phyloP scores from a whole-genome alignment of 306 rosid genomes.

The Prosopis cineraria region DNA sequence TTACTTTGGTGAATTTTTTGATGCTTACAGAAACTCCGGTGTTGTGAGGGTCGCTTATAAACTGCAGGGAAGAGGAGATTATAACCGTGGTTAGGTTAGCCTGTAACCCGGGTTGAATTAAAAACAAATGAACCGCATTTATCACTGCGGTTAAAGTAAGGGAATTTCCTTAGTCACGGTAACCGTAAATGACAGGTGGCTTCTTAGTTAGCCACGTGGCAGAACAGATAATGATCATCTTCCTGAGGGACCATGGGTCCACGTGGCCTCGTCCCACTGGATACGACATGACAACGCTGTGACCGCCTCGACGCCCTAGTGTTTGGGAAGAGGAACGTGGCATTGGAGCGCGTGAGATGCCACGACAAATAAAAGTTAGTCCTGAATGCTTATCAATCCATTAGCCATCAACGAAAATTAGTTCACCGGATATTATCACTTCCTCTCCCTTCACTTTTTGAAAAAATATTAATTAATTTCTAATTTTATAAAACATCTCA shows the following conservation, averaged over 20 bases:
- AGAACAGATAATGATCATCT: conserved; percentile 13
- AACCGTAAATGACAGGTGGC: conserved; percentile 22
- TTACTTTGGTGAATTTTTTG: not conserved
- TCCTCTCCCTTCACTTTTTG: no score
- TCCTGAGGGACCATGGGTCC: not conserved
- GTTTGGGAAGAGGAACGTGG: not conserved
- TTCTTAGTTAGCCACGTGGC: conserved; percentile 34
- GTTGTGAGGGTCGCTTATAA: conserved; percentile 49
- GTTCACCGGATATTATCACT: not conserved
- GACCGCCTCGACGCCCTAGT: conserved; percentile 16
- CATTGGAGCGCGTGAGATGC: conserved; percentile 38
- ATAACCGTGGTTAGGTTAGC: conserved; percentile 55
- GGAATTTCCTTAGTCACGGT: conserved; percentile 30
- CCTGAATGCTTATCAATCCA: not conserved
- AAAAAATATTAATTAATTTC: no score
- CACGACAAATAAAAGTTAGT: conserved; percentile 13
- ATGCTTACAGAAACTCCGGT: conserved; percentile 42
- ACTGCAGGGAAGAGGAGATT: conserved; percentile 12
- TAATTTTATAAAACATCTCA: no score
- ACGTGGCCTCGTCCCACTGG: not conserved
- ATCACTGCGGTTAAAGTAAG: conserved; percentile 43
- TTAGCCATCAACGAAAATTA: not conserved
- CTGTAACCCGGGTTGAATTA: conserved; percentile 33
- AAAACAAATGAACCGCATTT: conserved; percentile 16
- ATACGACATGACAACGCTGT: conserved; percentile 14